Base-by-base conservation (phyloP, 176 grass and related monocot genomes). In the Musa beccarii region DNA sequence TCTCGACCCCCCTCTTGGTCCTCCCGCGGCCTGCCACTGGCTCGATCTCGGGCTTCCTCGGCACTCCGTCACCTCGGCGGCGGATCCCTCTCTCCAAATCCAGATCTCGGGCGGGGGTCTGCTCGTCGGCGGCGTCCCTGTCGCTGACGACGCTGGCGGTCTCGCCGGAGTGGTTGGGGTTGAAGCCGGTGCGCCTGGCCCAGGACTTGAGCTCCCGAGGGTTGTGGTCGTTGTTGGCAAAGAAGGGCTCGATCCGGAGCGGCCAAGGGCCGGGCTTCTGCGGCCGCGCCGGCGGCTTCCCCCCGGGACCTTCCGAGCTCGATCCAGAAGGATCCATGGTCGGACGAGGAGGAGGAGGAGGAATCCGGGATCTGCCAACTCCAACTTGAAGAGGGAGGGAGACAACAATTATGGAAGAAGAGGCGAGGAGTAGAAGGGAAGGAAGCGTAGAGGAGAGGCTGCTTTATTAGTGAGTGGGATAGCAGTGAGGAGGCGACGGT, bases 111-210 rank as follows among this genome's bases (percentile, higher is more conserved):
- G 68, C 49, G 75, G 50, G 57, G 74, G 9, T 11, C 17, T 11
- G 66, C 53, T 79, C 66, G 10, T 61, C 77, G 19, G 15, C 78
- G 28, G 22, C 13, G 20, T 79, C 77, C 9, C 57, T 19, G 34
- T 80, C 69, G 21, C 57, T 73, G 52, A 75, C 17, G 74, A 72
- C 69, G 69, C 69, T 74, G 3, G 63, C 67, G n/a, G 85, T 78
- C 75, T 94, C 95, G 19, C 95, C 86, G 59, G 90, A 96, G 87
- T 89, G 23, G 9, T 75, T 86, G 14, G 87, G 43, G 59, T 92
- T 85, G 80, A 92, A 99, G 2, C 95, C 88, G 11, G 95, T 99
- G 76, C 95, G 82, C 59, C 85, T 88, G 74, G 95, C 90, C 95
- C 95, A 99, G 55, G 95, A 89, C 51, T 79, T 77, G n/a, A 99